Evolutionary conservation across 2,329 filamentous ascomycete species (phyloP).

Genomic region (Cercospora sp.): DNA sequence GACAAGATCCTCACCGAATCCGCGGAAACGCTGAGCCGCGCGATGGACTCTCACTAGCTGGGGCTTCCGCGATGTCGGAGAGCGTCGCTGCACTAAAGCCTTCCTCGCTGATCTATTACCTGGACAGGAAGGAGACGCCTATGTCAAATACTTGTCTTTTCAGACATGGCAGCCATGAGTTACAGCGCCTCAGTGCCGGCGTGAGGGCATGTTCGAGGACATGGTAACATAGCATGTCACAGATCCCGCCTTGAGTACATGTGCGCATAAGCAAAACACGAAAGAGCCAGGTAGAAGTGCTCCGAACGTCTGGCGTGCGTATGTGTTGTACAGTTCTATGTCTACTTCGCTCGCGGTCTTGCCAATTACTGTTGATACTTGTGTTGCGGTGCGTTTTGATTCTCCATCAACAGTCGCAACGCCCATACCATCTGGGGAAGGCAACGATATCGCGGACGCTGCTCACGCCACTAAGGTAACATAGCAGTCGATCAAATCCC

Average conservation of each 20-base stretch:
- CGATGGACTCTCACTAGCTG: conserved; percentile 1
- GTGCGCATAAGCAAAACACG: background rate
- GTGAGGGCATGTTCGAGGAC: background rate
- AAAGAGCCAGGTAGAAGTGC: background rate
- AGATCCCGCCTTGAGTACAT: background rate
- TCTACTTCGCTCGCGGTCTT: background rate
- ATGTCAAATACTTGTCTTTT: background rate
- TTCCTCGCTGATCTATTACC: conserved; percentile 13
- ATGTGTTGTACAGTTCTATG: background rate
- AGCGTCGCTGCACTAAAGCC: background rate
- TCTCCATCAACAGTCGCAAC: conserved; percentile 39
- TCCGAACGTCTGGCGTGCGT: background rate
- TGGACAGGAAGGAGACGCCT: background rate
- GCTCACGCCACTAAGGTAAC: conserved; percentile 77
- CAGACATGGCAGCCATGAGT: background rate
- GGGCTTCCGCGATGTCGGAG: conserved; percentile 11
- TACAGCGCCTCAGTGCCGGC: background rate
- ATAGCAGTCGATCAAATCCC: conserved; percentile 82
- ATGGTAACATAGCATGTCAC: background rate
- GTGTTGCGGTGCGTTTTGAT: background rate
- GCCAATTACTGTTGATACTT: background rate
- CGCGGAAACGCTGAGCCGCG: background rate
- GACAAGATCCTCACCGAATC: background rate
- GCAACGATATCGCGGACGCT: conserved; percentile 84
- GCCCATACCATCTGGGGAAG: conserved; percentile 72